Evolutionary conservation across 345 rosid genomes (phyloP).

Genomic region (Gynandropsis gynandra): DNA sequence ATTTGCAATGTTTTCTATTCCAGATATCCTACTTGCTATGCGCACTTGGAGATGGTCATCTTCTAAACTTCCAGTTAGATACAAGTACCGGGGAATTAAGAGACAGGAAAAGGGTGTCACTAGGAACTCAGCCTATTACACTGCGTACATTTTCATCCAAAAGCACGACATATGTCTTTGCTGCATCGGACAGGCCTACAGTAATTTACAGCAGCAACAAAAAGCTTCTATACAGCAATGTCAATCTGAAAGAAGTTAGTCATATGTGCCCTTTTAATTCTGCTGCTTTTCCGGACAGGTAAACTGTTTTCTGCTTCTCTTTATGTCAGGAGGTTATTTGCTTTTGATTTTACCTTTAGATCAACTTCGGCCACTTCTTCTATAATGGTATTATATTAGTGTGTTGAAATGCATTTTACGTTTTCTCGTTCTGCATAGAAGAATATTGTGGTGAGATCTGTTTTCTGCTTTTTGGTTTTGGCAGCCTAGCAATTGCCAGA

Average conservation of each 20-base stretch:
- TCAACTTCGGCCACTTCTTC: no score
- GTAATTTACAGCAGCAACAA: constrained; percentile 97
- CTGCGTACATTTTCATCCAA: constrained; percentile 96
- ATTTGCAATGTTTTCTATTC: constrained; percentile 16
- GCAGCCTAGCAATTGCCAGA: constrained; percentile 90
- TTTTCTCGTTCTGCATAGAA: constrained; percentile 1
- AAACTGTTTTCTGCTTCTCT: constrained; percentile 6
- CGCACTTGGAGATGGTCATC: constrained; percentile 98
- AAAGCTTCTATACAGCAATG: constrained; percentile 91
- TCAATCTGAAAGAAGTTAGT: constrained; percentile 91
- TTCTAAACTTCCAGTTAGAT: constrained; percentile 72
- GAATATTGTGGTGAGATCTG: constrained; percentile 15
- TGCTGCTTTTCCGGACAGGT: constrained; percentile 98
- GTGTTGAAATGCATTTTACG: not conserved
- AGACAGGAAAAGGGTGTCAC: constrained; percentile 80
- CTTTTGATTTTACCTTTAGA: no score
- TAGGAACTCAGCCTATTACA: constrained; percentile 93
- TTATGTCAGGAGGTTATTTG: no score
- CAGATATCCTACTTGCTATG: constrained; percentile 91
- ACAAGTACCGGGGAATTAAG: constrained; percentile 61
- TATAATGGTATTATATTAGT: no score
- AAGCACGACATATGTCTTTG: constrained; percentile 82
- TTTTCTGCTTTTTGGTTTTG: constrained; percentile 17
- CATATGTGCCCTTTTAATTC: constrained; percentile 94
- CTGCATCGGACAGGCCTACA: constrained; percentile 95